Percentiles rank a stretch among this genome's conserved stretches.
phyloP scores from a whole-genome alignment of 2,329 filamentous ascomycete species.

The Didymella exigua region DNA sequence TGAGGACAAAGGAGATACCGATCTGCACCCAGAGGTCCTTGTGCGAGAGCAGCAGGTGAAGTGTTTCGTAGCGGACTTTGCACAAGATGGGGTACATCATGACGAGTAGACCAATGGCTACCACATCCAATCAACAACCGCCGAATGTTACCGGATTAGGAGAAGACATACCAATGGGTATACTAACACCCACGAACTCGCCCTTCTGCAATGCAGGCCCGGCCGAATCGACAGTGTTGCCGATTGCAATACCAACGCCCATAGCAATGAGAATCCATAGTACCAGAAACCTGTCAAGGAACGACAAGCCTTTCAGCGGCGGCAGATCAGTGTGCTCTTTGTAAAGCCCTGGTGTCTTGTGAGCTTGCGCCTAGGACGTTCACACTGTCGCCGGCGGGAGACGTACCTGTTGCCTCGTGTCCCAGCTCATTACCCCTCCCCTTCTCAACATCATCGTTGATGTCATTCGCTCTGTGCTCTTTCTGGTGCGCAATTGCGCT shows the following conservation, averaged over 20 bases:
- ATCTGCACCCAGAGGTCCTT: constrained; percentile 77
- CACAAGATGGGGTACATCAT: constrained; percentile 97
- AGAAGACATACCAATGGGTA: constrained; percentile 64
- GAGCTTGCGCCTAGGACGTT: not conserved
- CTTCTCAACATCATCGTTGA: constrained; percentile 20
- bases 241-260: constrained; percentile 74
- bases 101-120: constrained; percentile 78
- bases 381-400: not conserved
- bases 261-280: constrained; percentile 79
- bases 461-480: not conserved
- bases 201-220: constrained; percentile 70
- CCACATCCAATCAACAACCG: not conserved
- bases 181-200: constrained; percentile 72
- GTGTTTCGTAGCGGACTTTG: constrained; percentile 78
- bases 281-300: constrained; percentile 54
- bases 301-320: constrained; percentile 50
- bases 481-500: constrained; percentile 12
- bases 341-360: constrained; percentile 3
- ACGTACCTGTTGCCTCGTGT: constrained; percentile 1
- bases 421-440: not conserved
- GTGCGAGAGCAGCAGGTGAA: constrained; percentile 69
- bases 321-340: constrained; percentile 18
- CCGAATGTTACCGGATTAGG: not conserved
- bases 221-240: constrained; percentile 72
- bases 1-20: constrained; percentile 74